Evolutionary conservation across 2,329 filamentous ascomycete genomes (phyloP), one percentile per base, ranked within the genome.

Genomic region (Sordariomycetes sp.): DNA sequence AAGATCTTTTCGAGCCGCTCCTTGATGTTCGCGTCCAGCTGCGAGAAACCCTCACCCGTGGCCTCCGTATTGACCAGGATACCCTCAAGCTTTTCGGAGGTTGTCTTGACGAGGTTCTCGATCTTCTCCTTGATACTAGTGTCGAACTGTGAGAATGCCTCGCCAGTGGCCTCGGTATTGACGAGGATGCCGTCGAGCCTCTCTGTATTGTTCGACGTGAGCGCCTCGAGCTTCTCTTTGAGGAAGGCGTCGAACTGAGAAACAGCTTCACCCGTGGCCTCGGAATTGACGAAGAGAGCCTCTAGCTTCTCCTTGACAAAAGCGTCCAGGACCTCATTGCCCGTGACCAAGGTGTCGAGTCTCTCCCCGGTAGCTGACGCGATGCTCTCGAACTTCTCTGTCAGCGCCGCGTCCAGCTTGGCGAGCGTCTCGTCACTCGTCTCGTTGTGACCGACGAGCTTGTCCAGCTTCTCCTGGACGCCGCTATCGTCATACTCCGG

Each of bases 381-480:
- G n/a, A 50, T 50, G n/a, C 46, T 50, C 46, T 50, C 12, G 60
- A 32, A 20, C 20, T 55, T 18, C 40, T 50, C 25, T 69, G 91
- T 83, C 64, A 97, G 90, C 5, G 99, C 80, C 28, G 89, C 89
- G 61, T 88, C 87, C 52, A 97, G 81, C 64, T 92, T 89, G 5
- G 80, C 78, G 40, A 90, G 82, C 1, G 88, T 84, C 66, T 90
- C 86, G 57, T 81, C 81, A 0, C 89, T 81, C 22, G 82, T 79
- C 28, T 83, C 78, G 35, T 81, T 83, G 66, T 89, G 83, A 54
- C 81, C 81, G 48, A 90, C 76, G 4, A 88, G 54, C 72, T 28
- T 83, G 71, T 63, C 59, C 6, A 57, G 54, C 35, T 56, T 63
- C 32, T 54, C 53, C 20, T 54, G 53, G 20, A 54, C 28, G 7